phyloP scores from a whole-genome alignment of 495 filamentous ascomycete genomes.

The Xanthoparmelia taractica region DNA sequence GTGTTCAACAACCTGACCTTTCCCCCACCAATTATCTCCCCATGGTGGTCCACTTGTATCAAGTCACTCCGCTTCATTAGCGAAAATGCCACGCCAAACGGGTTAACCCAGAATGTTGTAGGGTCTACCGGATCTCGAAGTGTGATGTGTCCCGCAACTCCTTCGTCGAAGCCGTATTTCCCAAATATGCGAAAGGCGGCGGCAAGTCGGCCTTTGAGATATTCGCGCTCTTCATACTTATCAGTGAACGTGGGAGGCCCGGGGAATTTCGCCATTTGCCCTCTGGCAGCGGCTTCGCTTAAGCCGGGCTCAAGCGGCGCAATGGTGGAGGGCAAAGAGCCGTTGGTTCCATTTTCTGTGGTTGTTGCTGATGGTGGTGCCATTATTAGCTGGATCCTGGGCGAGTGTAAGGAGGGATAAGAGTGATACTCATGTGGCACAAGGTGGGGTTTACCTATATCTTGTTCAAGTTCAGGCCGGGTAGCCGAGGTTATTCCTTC shows the following conservation, averaged over 20 bases:
- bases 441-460: not conserved
- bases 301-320: slow-evolving; percentile 24
- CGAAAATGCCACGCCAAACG: slow-evolving; percentile 64
- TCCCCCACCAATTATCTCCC: slow-evolving; percentile 63
- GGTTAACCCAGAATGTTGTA: slow-evolving; percentile 71
- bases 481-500: not conserved
- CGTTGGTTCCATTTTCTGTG: slow-evolving; percentile 16
- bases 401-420: not conserved
- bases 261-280: slow-evolving; percentile 42
- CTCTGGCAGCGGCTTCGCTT: slow-evolving; percentile 25
- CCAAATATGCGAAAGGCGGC: slow-evolving; percentile 64
- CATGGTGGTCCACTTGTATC: slow-evolving; percentile 58
- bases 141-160: slow-evolving; percentile 55
- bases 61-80: slow-evolving; percentile 63
- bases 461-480: not conserved
- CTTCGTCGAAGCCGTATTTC: slow-evolving; percentile 59
- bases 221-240: slow-evolving; percentile 54
- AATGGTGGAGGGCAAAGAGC: slow-evolving; percentile 18
- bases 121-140: slow-evolving; percentile 62
- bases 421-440: not conserved
- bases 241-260: slow-evolving; percentile 50
- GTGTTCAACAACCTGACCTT: slow-evolving; percentile 54
- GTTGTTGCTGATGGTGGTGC: slow-evolving; percentile 24
- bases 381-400: slow-evolving; percentile 14
- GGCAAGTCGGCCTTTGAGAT: slow-evolving; percentile 57